Base-by-base conservation (phyloP, 345 rosid genomes). In the Durio zibethinus region DNA sequence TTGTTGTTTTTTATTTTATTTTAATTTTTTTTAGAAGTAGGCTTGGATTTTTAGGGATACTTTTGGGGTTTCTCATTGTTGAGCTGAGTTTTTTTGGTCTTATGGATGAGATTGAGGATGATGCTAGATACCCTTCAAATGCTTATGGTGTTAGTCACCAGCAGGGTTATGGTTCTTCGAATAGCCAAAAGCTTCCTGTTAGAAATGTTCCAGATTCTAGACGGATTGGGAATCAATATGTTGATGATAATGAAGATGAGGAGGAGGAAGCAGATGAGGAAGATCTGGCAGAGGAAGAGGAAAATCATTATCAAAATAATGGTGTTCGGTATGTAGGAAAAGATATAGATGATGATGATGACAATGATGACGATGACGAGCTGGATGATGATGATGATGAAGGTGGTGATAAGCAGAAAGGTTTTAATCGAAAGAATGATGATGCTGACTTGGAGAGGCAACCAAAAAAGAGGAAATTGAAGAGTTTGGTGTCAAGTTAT, bases 61-160 rank as follows among this genome's bases (percentile, higher is more conserved):
- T 80, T 74, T 54, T 18, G 6, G 5, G 38, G n/a, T 75, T 47
- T 61, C 31, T 69, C 50, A 1, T 67, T 52, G 73, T 77, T 74
- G 71, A 71, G 61, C 53, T 71, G 77, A 68, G 59, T 45, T 72
- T 67, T 71, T 56, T 60, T n/a, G n/a, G 23, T 83, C 23, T 40
- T 65, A 93, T 96, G 99, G 98, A 87, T 79, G 91, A 92, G 45
- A 84, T 83, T 23, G 93, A 92, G 80, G 97, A 90, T 65, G 91
- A 94, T 83, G 89, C 88, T 0, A 86, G 94, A 79, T 93, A 89
- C 79, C 87, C 92, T 1, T 86, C 84, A 62, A 90, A 92, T 61
- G 73, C 81, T 2, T 88, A 86, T 79, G 87, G 83, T 59, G 73
- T 76, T 20, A 82, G 67, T 87, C 84, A 81, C 66, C 85, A 77